Evolutionary conservation across 768 basidiomycete species (phyloP).

Genomic region (Mycena sanguinolenta): DNA sequence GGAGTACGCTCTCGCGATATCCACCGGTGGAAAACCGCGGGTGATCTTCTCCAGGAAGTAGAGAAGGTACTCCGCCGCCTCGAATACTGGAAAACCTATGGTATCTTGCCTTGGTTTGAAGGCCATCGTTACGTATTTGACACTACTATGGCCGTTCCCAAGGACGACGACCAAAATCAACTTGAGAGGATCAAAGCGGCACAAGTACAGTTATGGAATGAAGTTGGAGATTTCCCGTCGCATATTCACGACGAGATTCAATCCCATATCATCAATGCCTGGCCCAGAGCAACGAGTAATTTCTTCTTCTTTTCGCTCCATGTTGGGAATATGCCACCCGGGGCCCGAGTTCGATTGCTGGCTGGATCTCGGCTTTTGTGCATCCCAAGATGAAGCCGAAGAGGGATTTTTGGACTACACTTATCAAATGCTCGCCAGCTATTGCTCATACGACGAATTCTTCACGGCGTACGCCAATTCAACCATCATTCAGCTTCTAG

Average conservation of each 20-base stretch:
- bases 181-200: neutral
- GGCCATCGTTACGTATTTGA: constrained; percentile 20
- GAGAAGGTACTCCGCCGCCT: constrained; percentile 34
- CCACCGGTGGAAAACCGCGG: constrained; percentile 40
- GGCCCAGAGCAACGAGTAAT: neutral
- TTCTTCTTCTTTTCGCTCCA: constrained; percentile 23
- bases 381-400: constrained; percentile 30
- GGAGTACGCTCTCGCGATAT: constrained; percentile 36
- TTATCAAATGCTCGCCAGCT: constrained; percentile 43
- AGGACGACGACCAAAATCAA: neutral
- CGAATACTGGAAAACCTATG: constrained; percentile 9
- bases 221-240: constrained; percentile 12
- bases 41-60: constrained; percentile 41
- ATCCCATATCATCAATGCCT: neutral
- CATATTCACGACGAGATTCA: constrained; percentile 8
- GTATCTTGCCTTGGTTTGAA: constrained; percentile 13
- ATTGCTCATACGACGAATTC: constrained; percentile 55
- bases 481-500: constrained; percentile 44
- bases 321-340: constrained; percentile 17
- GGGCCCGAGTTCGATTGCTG: constrained; percentile 21
- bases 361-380: constrained; percentile 39
- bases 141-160: too few relatives aligned
- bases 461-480: constrained; percentile 43
- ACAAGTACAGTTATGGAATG: constrained; percentile 7
- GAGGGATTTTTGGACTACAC: constrained; percentile 22